Conservation (phyloP, 768 basidiomycete species). For the Tremella fuciformis region DNA sequence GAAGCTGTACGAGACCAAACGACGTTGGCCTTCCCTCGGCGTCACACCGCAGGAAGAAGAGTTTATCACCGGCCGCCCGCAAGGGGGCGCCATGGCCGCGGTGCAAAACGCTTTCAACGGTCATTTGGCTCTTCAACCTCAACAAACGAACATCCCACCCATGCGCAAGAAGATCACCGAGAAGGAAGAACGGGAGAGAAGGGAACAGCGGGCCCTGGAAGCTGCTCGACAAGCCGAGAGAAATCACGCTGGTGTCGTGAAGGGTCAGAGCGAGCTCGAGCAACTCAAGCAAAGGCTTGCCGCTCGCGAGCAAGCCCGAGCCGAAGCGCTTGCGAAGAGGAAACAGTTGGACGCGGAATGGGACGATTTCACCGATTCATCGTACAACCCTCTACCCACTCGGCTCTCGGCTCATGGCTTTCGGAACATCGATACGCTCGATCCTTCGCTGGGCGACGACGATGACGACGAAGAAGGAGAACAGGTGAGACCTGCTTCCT, state of each 20-base stretch:
- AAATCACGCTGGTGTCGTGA: constrained; percentile 20
- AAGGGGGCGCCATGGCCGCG: constrained; percentile 20
- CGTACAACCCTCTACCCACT: constrained; percentile 65
- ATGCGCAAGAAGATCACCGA: constrained; percentile 27
- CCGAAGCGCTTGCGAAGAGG: constrained; percentile 61
- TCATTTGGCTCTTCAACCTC: constrained; percentile 17
- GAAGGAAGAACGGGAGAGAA: constrained; percentile 45
- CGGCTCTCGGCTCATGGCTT: constrained; percentile 57
- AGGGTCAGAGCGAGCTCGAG: constrained; percentile 53
- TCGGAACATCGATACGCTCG: constrained; percentile 53
- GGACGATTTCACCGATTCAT: constrained; percentile 80
- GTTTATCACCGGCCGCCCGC: constrained; percentile 39
- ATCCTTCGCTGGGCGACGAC: constrained; percentile 52
- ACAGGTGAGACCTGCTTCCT: constrained; percentile 49
- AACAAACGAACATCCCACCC: constrained; percentile 25
- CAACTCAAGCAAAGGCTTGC: constrained; percentile 59
- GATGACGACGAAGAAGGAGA: constrained; percentile 20
- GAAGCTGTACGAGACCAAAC: constrained; percentile 72
- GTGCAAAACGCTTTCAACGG: neutral
- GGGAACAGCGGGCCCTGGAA: constrained; percentile 30
- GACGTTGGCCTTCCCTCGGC: constrained; percentile 57
- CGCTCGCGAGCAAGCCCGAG: constrained; percentile 63
- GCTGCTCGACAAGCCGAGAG: constrained; percentile 9
- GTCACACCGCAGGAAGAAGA: constrained; percentile 54
- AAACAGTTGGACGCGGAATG: constrained; percentile 75